Conservation (phyloP, 2,329 filamentous ascomycete genomes). For the Aspergillus sp. region DNA sequence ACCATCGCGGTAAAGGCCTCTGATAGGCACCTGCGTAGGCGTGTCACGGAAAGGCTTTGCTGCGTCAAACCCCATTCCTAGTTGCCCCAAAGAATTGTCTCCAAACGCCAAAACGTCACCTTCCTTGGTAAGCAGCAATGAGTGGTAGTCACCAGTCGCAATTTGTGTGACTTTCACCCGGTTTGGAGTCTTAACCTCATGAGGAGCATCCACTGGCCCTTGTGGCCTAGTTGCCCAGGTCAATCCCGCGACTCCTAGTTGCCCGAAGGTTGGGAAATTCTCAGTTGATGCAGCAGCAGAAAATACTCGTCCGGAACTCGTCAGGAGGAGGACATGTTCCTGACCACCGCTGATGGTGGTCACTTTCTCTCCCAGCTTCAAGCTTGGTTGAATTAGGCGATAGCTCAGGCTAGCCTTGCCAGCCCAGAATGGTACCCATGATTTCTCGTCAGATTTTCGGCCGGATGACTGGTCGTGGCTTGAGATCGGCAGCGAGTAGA, state of each 20-base stretch:
- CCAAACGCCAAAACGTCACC: constrained; percentile 85
- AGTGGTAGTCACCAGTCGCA: constrained; percentile 84
- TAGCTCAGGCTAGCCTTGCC: constrained; percentile 63
- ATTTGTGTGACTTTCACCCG: constrained; percentile 72
- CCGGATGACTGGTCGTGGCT: constrained; percentile 68
- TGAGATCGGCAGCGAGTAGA: constrained; percentile 83
- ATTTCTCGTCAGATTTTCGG: constrained; percentile 62
- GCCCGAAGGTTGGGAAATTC: constrained; percentile 76
- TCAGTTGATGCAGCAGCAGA: constrained; percentile 79
- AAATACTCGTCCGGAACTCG: constrained; percentile 81
- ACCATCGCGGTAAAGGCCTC: constrained; percentile 69
- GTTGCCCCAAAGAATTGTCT: constrained; percentile 86
- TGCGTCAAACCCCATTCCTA: constrained; percentile 72
- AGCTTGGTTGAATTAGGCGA: constrained; percentile 66
- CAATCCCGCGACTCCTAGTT: constrained; percentile 82
- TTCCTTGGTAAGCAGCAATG: constrained; percentile 70
- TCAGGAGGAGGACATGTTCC: constrained; percentile 84
- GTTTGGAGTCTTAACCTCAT: constrained; percentile 72
- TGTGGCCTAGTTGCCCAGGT: constrained; percentile 74
- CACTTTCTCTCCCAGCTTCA: constrained; percentile 71
- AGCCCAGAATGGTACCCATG: constrained; percentile 76
- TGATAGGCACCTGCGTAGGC: constrained; percentile 69
- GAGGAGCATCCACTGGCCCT: constrained; percentile 76
- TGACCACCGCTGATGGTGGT: constrained; percentile 73
- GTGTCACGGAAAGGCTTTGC: constrained; percentile 64